Conservation (phyloP, 768 basidiomycete genomes). For the Tricholomella constricta region DNA sequence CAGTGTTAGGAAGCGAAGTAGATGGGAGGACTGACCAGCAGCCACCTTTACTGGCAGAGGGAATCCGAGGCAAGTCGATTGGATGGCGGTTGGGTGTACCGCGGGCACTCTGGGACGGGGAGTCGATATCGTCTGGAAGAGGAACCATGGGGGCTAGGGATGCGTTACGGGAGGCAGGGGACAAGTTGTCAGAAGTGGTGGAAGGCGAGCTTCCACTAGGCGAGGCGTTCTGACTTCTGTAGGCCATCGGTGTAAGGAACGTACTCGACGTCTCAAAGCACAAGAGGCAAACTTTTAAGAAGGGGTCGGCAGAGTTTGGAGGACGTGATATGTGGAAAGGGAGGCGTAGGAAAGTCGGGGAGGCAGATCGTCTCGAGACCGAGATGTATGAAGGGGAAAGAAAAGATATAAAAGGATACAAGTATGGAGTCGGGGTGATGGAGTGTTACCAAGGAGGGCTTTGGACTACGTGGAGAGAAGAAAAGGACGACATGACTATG, state of each 20-base stretch:
- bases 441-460: slow-evolving; percentile 48
- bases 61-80: slow-evolving; percentile 52
- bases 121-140: slow-evolving; percentile 26
- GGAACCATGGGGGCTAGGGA: slow-evolving; percentile 36
- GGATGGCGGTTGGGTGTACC: slow-evolving; percentile 51
- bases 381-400: slow-evolving; percentile 34
- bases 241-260: slow-evolving; percentile 44
- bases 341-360: slow-evolving; percentile 30
- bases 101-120: slow-evolving; percentile 32
- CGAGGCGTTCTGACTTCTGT: slow-evolving; percentile 49
- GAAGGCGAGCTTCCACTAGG: slow-evolving; percentile 53
- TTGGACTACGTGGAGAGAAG: slow-evolving; percentile 30
- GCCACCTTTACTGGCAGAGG: slow-evolving; percentile 67
- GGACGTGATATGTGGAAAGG: slow-evolving; percentile 35
- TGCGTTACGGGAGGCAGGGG: slow-evolving; percentile 43
- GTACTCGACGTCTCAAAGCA: slow-evolving; percentile 20
- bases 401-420: slow-evolving; percentile 37
- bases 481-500: slow-evolving; percentile 31
- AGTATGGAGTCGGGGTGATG: slow-evolving; percentile 39
- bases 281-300: slow-evolving; percentile 30
- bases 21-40: slow-evolving; percentile 62
- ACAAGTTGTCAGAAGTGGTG: slow-evolving; percentile 45
- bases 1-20: slow-evolving; percentile 11
- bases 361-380: slow-evolving; percentile 31
- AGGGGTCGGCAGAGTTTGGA: slow-evolving; percentile 39